phyloP scores from a whole-genome alignment of 768 basidiomycete genomes.

The Russula sp. region DNA sequence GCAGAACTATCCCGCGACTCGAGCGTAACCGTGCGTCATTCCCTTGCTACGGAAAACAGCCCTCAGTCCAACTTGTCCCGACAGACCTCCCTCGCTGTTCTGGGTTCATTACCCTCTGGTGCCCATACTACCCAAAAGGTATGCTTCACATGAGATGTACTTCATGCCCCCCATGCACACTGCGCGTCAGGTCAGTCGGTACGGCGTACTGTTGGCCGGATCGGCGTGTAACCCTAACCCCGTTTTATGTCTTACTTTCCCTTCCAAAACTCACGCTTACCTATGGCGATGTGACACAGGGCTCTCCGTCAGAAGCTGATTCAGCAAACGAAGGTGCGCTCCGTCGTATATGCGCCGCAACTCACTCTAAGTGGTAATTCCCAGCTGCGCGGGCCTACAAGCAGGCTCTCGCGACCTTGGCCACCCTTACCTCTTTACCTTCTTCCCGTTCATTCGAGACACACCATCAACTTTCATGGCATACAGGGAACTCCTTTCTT shows the following conservation, averaged over 20 bases:
- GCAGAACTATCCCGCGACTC: slow-evolving; percentile 8
- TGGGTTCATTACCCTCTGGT: slow-evolving; percentile 3
- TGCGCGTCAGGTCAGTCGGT: not conserved
- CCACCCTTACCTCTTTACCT: slow-evolving; percentile 56
- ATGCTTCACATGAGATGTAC: not conserved
- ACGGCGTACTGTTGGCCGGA: not conserved
- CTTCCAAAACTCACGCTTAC: not conserved
- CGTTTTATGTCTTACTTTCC: slow-evolving; percentile 11
- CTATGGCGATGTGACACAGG: not conserved
- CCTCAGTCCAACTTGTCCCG: not conserved
- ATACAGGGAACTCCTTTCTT: slow-evolving; percentile 42
- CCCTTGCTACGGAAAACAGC: not conserved
- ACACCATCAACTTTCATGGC: slow-evolving; percentile 35
- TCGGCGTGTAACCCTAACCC: slow-evolving; percentile 19
- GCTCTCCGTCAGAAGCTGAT: slow-evolving; percentile 7
- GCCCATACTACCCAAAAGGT: slow-evolving; percentile 7
- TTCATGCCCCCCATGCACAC: not conserved
- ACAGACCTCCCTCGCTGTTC: slow-evolving; percentile 8
- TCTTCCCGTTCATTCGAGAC: slow-evolving; percentile 52
- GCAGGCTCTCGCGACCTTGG: slow-evolving; percentile 63
- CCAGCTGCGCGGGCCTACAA: slow-evolving; percentile 69
- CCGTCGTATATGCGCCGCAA: not conserved
- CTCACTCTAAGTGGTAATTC: not conserved
- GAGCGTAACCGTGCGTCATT: slow-evolving; percentile 3
- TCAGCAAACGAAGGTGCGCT: slow-evolving; percentile 23